Evolutionary conservation across 805 yeast genomes (phyloP).

Genomic region (Spathaspora hagerdaliae): DNA sequence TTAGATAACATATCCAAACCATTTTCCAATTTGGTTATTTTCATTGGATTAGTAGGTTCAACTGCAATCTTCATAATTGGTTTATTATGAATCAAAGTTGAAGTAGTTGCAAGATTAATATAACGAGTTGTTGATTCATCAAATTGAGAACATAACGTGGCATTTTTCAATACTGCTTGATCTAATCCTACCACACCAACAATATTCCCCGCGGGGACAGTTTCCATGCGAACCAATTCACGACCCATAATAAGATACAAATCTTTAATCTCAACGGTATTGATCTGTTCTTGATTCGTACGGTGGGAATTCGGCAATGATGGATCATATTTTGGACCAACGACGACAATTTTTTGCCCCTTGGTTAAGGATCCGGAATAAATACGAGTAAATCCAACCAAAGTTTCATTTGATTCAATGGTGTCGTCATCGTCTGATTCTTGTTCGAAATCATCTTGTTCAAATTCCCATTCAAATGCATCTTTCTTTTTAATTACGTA

Average conservation of each 20-base stretch:
- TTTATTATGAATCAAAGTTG: conserved; percentile 52
- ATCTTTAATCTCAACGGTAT: conserved; percentile 59
- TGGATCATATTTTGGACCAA: conserved; percentile 89
- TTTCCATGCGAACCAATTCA: conserved; percentile 70
- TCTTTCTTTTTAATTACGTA: conserved; percentile 27
- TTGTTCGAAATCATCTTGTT: conserved; percentile 40
- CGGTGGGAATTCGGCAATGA: conserved; percentile 26
- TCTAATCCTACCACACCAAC: conserved; percentile 93
- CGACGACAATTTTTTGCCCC: conserved; percentile 71
- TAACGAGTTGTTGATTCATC: conserved; percentile 69
- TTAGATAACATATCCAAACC: conserved; percentile 78
- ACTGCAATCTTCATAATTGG: conserved; percentile 94
- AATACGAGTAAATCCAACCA: conserved; percentile 85
- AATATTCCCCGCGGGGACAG: conserved; percentile 91
- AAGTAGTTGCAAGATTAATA: conserved; percentile 52
- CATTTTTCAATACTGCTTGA: conserved; percentile 77
- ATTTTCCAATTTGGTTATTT: conserved; percentile 66
- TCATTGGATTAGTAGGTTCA: conserved; percentile 88
- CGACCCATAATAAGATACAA: conserved; percentile 88
- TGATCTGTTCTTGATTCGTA: conserved; percentile 48
- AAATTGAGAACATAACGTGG: conserved; percentile 58
- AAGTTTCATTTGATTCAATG: conserved; percentile 52
- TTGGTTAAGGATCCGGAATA: conserved; percentile 77
- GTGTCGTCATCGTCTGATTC: conserved; percentile 40
- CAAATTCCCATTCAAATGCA: conserved; percentile 43